Evolutionary conservation across 768 basidiomycete species (phyloP), one percentile per base, ranked within the genome.

Genomic region (Trametes cubensis): DNA sequence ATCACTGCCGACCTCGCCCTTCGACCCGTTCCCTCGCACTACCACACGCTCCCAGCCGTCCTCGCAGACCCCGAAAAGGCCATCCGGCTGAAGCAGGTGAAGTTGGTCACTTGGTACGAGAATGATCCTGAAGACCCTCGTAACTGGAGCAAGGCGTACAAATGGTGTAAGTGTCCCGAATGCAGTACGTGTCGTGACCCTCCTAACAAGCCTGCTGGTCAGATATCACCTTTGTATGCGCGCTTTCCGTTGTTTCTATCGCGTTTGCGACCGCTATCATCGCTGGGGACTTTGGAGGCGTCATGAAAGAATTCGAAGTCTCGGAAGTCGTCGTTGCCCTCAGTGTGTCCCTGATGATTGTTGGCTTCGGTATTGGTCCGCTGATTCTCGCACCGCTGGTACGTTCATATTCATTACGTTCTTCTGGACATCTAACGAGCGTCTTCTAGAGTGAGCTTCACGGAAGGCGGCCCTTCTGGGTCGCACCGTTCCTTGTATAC

Each of bases 91-190:
- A 67, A 65, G 53, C 66, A 74, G 39, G 63, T 74, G 56, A 69
- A 74, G 53, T 67, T 79, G 44, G 77, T 79, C 17, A 74, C 72
- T 3, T 79, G 73, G 72, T 69, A 67, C 52, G 72, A 70, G 20
- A 67, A 75, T 59, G 79, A 79, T 50, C 73, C 76, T 1, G 74
- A 77, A 60, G 77, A 80, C 67, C 79, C 78, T 15, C 70, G 75
- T 42, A 78, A 77, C 34, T 77, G 72, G 72, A 69, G 71, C 18
- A 59, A 67, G 21, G 23, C 63, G 50, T 74, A 72, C 65, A 70
- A 71, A 54, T 75, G 73, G 77, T 76, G 74, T 73, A 70, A 49
- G 71, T 72, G 20, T 13, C 0, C 3, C n/a, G 0, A 28, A 6
- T 28, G 3, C 25, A 7, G 3, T 17, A 21, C 23, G 6, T 39